Conservation (phyloP, 2,329 filamentous ascomycete genomes). For the Didymella exigua region DNA sequence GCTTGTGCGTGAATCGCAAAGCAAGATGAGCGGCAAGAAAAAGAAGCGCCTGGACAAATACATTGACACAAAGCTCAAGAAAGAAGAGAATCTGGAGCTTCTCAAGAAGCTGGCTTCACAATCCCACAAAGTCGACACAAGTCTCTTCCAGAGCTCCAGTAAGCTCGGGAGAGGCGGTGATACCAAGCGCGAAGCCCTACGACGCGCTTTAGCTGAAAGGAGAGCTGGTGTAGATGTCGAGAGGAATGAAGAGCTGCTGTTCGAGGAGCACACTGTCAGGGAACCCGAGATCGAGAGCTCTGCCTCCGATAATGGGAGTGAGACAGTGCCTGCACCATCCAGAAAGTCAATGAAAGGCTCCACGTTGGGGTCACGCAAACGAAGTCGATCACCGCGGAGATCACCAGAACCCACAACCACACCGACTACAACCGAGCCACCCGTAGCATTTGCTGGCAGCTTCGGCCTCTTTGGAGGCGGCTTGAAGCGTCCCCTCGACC, state of each 20-base stretch:
- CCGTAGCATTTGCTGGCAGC: constrained; percentile 9
- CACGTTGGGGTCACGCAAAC: constrained; percentile 16
- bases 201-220: constrained; percentile 67
- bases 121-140: constrained; percentile 74
- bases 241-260: constrained; percentile 61
- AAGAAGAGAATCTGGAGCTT: constrained; percentile 86
- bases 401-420: constrained; percentile 9
- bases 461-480: constrained; percentile 68
- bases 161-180: constrained; percentile 72
- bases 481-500: constrained; percentile 82
- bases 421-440: neutral
- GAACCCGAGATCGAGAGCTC: constrained; percentile 30
- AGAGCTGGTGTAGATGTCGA: constrained; percentile 66
- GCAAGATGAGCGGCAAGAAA: constrained; percentile 67
- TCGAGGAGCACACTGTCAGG: constrained; percentile 48
- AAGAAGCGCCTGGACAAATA: constrained; percentile 72
- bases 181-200: constrained; percentile 72
- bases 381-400: constrained; percentile 24
- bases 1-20: constrained; percentile 58
- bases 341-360: neutral
- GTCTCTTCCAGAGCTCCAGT: constrained; percentile 76
- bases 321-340: neutral
- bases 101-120: constrained; percentile 80
- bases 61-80: constrained; percentile 87
- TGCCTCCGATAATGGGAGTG: constrained; percentile 37